Evolutionary conservation across 306 rosid genomes (phyloP), one percentile per base, ranked within the genome.

Genomic region (Cucurbita ficifolia): DNA sequence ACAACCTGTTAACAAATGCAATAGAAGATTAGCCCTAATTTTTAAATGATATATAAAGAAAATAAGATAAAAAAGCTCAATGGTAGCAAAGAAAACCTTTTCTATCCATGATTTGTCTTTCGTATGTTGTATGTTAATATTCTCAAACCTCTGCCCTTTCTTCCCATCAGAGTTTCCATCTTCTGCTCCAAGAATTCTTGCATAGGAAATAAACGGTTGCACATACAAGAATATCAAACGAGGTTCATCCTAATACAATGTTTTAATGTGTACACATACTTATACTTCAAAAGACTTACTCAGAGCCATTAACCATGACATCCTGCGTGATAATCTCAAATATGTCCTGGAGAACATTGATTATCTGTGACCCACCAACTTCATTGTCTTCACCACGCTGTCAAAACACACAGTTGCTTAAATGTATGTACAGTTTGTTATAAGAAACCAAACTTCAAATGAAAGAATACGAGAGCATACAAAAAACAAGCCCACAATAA

Each of bases 301-400:
- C 56, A 36, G 80, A 82, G 46, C 89, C 91, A 49, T 87, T 82
- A 29, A 71, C n/a, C 96, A 95, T 95, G 77, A 89, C 89, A 83
- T 95, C 99, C 78, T 86, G 88, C 55, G 82, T 83, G 82, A 95
- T 84, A 79, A 95, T 95, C 83, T 95, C 99, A 77, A 91, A 84
- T 74, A 91, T 91, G 82, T 95, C 97, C 78, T 95, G 99, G 78
- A 95, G 82, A 63, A 89, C 97, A 75, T 95, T 89, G 86, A 89
- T 87, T 79, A 91, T 83, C 79, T 86, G 96, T 56, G 92, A 75
- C 74, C 59, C 63, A 54, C 75, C 85, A 40, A 19, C 61, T 39
- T 81, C 82, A 49, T 73, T 81, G 16, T 73, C 86, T 19, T 84
- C 85, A 14, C 67, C 55, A 77, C 57, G 86, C 99, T 95, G 96